Conservation (phyloP, 306 rosid genomes). For the Spatholobus suberectus region DNA sequence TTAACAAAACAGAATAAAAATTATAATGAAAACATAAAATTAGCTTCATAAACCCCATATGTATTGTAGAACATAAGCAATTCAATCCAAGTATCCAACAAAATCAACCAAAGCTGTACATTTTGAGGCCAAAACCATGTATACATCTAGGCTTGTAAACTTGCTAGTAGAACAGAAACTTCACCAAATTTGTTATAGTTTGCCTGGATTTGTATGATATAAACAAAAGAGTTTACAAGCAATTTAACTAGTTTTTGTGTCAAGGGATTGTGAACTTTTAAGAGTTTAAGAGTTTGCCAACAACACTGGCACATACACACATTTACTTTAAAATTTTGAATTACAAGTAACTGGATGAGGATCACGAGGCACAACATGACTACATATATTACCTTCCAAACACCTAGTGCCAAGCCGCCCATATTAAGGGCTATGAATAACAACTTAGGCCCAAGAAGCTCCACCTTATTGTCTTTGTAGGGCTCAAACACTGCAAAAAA, state of each 20-base stretch:
- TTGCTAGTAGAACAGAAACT: neutral
- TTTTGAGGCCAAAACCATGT: constrained; percentile 4
- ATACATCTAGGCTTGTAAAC: neutral
- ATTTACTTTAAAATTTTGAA: neutral
- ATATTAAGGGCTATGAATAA: constrained; percentile 92
- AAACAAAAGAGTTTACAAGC: neutral
- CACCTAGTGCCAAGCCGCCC: constrained; percentile 89
- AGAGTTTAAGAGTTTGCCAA: neutral
- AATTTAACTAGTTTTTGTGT: neutral
- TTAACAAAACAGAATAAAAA: neutral
- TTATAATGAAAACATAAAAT: neutral
- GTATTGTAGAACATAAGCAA: constrained; percentile 20
- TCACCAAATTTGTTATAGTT: neutral
- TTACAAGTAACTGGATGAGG: neutral
- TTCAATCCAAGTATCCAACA: constrained; percentile 10
- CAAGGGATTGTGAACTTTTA: neutral
- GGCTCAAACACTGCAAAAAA: constrained; percentile 91
- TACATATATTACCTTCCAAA: constrained; percentile 63
- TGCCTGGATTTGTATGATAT: neutral
- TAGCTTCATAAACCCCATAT: neutral
- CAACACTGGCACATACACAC: neutral
- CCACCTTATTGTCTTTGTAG: constrained; percentile 89
- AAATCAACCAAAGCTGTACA: constrained; percentile 5
- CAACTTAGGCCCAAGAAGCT: constrained; percentile 92
- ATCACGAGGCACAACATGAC: neutral